A percentile compares a stretch with the other conserved stretches of the same genome.
Conservation (phyloP, 2,329 filamentous ascomycete genomes). For the Claviceps spartinae region DNA sequence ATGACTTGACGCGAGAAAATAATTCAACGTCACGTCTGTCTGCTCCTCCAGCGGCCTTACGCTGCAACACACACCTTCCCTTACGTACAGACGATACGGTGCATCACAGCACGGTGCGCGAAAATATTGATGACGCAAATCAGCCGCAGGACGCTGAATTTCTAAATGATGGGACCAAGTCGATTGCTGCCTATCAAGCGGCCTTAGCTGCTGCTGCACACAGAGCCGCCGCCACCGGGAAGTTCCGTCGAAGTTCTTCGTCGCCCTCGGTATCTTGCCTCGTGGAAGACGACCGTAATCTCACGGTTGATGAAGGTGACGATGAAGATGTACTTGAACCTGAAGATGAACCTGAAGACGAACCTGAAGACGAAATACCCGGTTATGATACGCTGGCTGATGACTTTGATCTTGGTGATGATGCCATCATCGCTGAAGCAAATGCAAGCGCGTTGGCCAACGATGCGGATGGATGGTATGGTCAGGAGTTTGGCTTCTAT, state of each 20-base stretch:
- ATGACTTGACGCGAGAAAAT: constrained; percentile 27
- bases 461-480: constrained; percentile 89
- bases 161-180: constrained; percentile 8
- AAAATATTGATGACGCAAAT: background rate
- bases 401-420: constrained; percentile 62
- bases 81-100: constrained; percentile 20
- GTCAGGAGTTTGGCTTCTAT: constrained; percentile 94
- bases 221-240: constrained; percentile 60
- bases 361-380: constrained; percentile 17
- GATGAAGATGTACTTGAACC: background rate
- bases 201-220: constrained; percentile 73
- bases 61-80: constrained; percentile 41
- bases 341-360: constrained; percentile 4
- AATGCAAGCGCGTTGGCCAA: constrained; percentile 89
- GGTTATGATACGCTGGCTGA: constrained; percentile 48
- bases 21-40: constrained; percentile 33
- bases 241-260: constrained; percentile 51
- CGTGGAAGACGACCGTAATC: constrained; percentile 1
- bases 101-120: background rate
- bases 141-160: constrained; percentile 1
- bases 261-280: constrained; percentile 14
- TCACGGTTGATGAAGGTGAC: constrained; percentile 5
- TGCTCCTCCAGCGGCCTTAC: constrained; percentile 27
- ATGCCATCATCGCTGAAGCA: constrained; percentile 84
- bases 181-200: constrained; percentile 59